These are phyloP conservation scores for Tulasnella calospora DNA, from an alignment of 768 basidiomycete species.

Conservation along the genomic window DNA sequence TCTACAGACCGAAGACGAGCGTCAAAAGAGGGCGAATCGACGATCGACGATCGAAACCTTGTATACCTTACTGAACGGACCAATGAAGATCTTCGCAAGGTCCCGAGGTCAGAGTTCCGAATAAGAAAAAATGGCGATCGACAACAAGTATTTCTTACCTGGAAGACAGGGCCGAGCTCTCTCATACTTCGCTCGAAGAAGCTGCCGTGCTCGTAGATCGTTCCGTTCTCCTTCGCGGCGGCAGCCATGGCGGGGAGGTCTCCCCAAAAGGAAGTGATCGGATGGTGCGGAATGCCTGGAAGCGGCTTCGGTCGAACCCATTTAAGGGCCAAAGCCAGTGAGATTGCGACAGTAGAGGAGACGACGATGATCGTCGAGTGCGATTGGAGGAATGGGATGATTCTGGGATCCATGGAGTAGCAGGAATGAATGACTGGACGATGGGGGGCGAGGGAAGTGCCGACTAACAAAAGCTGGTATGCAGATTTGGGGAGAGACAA, in stretches of 20 bases:
- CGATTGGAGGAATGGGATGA: not conserved
- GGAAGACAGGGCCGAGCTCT: slow-evolving; percentile 15
- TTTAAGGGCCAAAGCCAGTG: not conserved
- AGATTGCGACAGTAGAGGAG: not conserved
- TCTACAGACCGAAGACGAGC: not conserved
- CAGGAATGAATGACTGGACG: not conserved
- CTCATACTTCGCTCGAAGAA: slow-evolving; percentile 1
- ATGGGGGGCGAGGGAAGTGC: not conserved
- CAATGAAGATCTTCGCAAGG: slow-evolving; percentile 9
- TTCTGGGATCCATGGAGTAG: not conserved
- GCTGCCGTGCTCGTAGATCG: not conserved
- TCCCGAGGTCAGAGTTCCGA: slow-evolving; percentile 5
- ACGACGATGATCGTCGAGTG: not conserved
- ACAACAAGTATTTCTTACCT: not conserved
- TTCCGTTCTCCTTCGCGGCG: not conserved
- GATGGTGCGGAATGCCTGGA: slow-evolving; percentile 12
- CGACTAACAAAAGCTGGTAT: not conserved
- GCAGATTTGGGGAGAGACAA: not conserved
- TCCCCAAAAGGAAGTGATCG: slow-evolving; percentile 9
- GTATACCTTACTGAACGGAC: not conserved
- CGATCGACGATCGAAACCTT: not conserved
- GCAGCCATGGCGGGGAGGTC: slow-evolving; percentile 4
- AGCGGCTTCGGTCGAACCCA: slow-evolving; percentile 11
- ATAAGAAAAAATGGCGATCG: not conserved
- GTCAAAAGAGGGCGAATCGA: not conserved